Evolutionary conservation across 352 stramenopile species (phyloP).

Genomic region (Globisporangium acanthophoron): DNA sequence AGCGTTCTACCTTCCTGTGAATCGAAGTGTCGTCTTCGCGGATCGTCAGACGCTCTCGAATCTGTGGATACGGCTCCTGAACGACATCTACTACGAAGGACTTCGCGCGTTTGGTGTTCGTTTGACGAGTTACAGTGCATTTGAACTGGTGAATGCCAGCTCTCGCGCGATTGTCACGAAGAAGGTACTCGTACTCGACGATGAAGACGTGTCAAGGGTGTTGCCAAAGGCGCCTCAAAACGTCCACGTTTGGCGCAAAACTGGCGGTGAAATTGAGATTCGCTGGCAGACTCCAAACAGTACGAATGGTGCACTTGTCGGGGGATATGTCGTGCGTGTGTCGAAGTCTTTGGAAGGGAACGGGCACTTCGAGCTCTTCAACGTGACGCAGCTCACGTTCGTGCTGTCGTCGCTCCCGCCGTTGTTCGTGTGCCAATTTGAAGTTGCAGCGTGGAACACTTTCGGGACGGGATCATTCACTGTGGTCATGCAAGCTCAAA

Average conservation of each 20-base stretch:
- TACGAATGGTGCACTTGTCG: background rate
- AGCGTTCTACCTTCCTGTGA: constrained; percentile 30
- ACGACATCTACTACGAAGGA: constrained; percentile 37
- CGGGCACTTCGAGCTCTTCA: constrained; percentile 30
- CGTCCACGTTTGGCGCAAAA: constrained; percentile 17
- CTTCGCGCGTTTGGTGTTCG: constrained; percentile 35
- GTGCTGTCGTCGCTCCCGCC: constrained; percentile 31
- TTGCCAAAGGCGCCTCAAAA: constrained; percentile 16
- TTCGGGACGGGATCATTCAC: constrained; percentile 40
- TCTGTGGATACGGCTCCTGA: constrained; percentile 36
- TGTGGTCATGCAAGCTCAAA: constrained; percentile 15
- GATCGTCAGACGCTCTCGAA: constrained; percentile 31
- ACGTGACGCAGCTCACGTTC: constrained; percentile 26
- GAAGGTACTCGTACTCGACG: constrained; percentile 33
- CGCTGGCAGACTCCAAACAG: constrained; percentile 16
- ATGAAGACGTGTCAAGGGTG: constrained; percentile 30
- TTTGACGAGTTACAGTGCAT: constrained; percentile 14
- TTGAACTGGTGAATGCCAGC: background rate
- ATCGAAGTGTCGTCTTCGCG: constrained; percentile 17
- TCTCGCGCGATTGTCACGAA: constrained; percentile 17
- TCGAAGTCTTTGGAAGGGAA: constrained; percentile 5
- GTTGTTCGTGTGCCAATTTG: constrained; percentile 23
- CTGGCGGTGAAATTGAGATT: constrained; percentile 45
- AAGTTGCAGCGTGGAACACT: constrained; percentile 43
- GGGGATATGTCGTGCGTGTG: constrained; percentile 38